Evolutionary conservation across 228 moss, liverwort and hornwort species (phyloP), one percentile per base, ranked within the genome.

Genomic region (Sphagnum fallax): DNA sequence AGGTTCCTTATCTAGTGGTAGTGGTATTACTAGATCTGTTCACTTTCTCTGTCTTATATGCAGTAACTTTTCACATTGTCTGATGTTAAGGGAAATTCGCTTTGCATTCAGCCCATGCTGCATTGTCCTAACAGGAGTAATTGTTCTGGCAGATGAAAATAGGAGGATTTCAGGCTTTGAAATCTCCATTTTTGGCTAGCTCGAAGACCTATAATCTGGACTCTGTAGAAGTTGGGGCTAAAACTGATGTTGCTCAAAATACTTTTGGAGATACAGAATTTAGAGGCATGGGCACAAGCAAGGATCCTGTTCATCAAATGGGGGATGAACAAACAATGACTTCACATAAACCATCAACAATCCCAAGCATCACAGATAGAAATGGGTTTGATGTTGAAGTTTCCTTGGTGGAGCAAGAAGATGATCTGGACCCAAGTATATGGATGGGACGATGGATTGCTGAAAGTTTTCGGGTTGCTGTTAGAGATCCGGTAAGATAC

Each of bases 381-480:
- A 93, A 91, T 78, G 97, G 97, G 48, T 82, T 98, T 65, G 90
- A 91, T 77, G 85, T 93, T 71, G 97, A 91, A 62, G 91, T 91
- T 47, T 91, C 86, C 79, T 82, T 98, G n/a, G 83, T 91, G 67
- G 97, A 93, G 83, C 75, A 75, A 61, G 83, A 83, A 77, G 72
- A 78, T 71, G 85, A 82, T 51, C 82, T 79, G 15, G 71, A 84
- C 49, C 73, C 73, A 15, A 87, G 87, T 52, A 78, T 83, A 60
- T 87, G 85, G 64, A 79, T 83, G 85, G 89, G 85, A 75, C 82
- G 84, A 67, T 98, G 97, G 97, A 78, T 84, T 48, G 88, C 93
- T 53, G 90, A 91, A 74, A 89, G 93, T 84, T 82, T 91, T 62
- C 83, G 87, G 77, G 83, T 85, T 72, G 91, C 97, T 62, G 97